These are phyloP conservation scores for Puccinia sorghi DNA, from an alignment of 1,284 basidiomycete genomes.

Conservation along the genomic window DNA sequence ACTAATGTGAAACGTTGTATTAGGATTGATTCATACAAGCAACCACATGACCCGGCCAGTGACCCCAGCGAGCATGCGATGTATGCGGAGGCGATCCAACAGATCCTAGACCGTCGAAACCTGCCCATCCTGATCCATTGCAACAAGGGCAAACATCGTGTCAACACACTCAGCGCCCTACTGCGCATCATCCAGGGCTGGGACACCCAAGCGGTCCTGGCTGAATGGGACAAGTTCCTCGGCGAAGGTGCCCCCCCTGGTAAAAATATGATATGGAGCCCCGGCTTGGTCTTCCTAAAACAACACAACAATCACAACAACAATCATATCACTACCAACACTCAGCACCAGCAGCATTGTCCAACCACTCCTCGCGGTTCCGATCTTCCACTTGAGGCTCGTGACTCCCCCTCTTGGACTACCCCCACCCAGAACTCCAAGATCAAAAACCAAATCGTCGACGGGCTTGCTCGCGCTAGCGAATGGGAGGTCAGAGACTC, in stretches of 20 bases:
- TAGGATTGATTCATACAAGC: slow-evolving; percentile 44
- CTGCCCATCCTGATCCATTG: slow-evolving; percentile 45
- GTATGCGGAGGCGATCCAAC: background rate
- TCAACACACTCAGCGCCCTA: slow-evolving; percentile 14
- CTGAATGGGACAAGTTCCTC: slow-evolving; percentile 45
- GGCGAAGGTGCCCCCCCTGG: slow-evolving; percentile 43
- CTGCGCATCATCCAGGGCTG: slow-evolving; percentile 34
- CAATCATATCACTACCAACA: background rate
- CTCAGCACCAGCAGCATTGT: background rate
- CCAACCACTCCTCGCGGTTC: background rate
- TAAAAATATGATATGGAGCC: slow-evolving; percentile 48
- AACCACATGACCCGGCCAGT: slow-evolving; percentile 2
- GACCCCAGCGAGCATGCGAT: slow-evolving; percentile 3
- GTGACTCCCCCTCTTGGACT: background rate
- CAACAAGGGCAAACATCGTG: slow-evolving; percentile 39
- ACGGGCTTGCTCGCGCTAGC: slow-evolving; percentile 12
- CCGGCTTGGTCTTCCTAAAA: slow-evolving; percentile 16
- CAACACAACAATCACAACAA: slow-evolving; percentile 12
- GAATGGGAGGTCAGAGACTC: slow-evolving; percentile 38
- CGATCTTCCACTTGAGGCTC: background rate
- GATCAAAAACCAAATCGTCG: slow-evolving; percentile 26
- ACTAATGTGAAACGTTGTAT: no score
- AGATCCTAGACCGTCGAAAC: slow-evolving; percentile 37
- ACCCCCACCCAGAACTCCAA: slow-evolving; percentile 4
- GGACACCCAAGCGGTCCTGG: background rate